phyloP scores from a whole-genome alignment of 2,329 filamentous ascomycete genomes.

The Hortaea sp. region DNA sequence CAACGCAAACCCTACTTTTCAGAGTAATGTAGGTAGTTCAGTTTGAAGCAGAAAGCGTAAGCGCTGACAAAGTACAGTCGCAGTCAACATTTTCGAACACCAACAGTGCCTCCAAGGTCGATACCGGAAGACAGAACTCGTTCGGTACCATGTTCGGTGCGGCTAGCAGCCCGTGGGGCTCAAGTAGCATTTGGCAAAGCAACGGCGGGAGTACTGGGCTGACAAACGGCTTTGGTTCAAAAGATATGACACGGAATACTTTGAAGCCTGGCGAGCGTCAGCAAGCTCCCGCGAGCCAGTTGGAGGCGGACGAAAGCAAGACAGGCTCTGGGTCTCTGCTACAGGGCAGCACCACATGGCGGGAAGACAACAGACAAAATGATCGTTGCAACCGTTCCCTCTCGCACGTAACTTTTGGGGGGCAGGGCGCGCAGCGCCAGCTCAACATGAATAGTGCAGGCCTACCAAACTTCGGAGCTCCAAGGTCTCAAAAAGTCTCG shows the following conservation, averaged over 20 bases:
- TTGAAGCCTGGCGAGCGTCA: conserved; percentile 15
- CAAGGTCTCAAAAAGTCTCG: conserved; percentile 18
- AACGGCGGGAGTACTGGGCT: conserved; percentile 4
- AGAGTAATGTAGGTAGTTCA: conserved; percentile 7
- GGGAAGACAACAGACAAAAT: conserved; percentile 33
- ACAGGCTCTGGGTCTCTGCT: conserved; percentile 62
- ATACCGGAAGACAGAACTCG: conserved; percentile 11
- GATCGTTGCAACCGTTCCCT: conserved; percentile 13
- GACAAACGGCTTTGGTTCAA: conserved; percentile 12
- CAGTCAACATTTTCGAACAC: conserved; percentile 10
- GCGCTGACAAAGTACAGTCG: background rate
- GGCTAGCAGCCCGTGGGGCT: conserved; percentile 13
- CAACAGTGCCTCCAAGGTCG: conserved; percentile 4
- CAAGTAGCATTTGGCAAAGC: conserved; percentile 21
- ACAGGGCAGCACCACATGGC: conserved; percentile 50
- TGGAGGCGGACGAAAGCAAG: conserved; percentile 40
- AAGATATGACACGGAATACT: conserved; percentile 13
- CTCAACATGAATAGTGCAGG: conserved; percentile 28
- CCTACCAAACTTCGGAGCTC: conserved; percentile 22
- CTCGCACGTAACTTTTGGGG: conserved; percentile 26
- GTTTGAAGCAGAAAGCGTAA: background rate
- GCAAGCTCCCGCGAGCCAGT: conserved; percentile 12
- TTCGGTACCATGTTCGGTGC: conserved; percentile 6
- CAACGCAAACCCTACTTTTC: conserved; percentile 14
- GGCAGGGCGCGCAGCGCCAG: conserved; percentile 29